Evolutionary conservation across 176 grass and related monocot species (phyloP).

Genomic region (Bromus sterilis): DNA sequence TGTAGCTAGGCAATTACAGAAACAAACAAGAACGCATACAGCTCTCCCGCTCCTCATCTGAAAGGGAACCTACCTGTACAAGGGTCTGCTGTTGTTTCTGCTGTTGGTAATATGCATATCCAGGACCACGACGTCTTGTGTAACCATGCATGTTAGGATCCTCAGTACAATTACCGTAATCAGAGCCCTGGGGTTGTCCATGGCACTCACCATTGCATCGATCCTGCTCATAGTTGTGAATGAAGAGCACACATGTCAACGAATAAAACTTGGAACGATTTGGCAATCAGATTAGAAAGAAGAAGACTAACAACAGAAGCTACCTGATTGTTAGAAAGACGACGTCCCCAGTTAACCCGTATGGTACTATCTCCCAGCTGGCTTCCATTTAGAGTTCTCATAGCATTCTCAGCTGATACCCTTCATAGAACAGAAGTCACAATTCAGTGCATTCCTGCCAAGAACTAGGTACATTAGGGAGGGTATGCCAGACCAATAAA

Average conservation of each 20-base stretch:
- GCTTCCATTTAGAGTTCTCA: slow-evolving; percentile 40
- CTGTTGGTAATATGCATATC: slow-evolving; percentile 30
- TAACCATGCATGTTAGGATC: slow-evolving; percentile 2
- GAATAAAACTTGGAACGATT: neutral
- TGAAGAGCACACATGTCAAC: neutral
- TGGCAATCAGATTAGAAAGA: neutral
- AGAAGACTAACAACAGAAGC: neutral
- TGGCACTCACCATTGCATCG: slow-evolving; percentile 15
- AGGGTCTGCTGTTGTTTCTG: neutral
- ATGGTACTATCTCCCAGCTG: slow-evolving; percentile 21
- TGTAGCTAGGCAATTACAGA: neutral
- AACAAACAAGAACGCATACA: neutral
- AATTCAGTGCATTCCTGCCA: neutral
- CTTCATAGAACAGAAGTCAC: slow-evolving; percentile 7
- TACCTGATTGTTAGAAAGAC: slow-evolving; percentile 40
- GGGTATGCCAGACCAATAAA: neutral
- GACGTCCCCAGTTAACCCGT: slow-evolving; percentile 23
- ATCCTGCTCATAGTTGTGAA: slow-evolving; percentile 29
- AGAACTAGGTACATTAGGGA: neutral
- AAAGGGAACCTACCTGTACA: neutral
- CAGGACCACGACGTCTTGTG: too few relatives aligned
- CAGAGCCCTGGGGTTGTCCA: neutral
- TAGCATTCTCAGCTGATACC: slow-evolving; percentile 40
- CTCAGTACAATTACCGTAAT: neutral
- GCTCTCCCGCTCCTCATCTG: neutral